phyloP scores from a whole-genome alignment of 1,139 yeast genomes.

The Suhomyces anneliseae region DNA sequence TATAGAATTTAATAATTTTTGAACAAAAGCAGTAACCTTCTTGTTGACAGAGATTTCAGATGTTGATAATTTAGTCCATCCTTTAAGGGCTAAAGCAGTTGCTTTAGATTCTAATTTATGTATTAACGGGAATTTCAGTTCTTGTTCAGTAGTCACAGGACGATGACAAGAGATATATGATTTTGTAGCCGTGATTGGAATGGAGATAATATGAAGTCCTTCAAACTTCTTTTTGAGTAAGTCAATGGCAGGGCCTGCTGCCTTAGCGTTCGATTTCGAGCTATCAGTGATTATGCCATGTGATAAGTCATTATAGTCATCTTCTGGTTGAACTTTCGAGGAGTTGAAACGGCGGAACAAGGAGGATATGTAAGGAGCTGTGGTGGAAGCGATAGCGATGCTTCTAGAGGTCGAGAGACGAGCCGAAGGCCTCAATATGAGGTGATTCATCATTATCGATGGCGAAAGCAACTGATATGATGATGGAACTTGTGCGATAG shows the following conservation, averaged over 20 bases:
- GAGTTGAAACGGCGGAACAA: not conserved
- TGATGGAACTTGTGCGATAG: not conserved
- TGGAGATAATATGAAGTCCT: conserved; percentile 51
- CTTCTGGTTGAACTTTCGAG: not conserved
- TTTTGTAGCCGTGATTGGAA: conserved; percentile 59
- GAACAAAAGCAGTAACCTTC: conserved; percentile 37
- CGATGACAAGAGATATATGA: conserved; percentile 62
- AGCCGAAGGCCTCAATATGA: not conserved
- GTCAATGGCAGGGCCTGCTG: not conserved
- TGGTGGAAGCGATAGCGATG: not conserved
- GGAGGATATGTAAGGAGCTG: not conserved
- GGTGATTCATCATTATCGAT: not conserved
- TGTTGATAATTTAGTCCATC: conserved; percentile 46
- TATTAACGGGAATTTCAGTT: conserved; percentile 31
- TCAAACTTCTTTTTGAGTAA: conserved; percentile 8
- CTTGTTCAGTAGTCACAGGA: conserved; percentile 32
- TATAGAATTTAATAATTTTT: conserved; percentile 40
- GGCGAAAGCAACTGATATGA: not conserved
- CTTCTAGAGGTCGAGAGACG: not conserved
- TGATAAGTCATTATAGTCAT: not conserved
- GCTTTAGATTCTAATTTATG: conserved; percentile 40
- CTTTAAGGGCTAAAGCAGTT: conserved; percentile 38
- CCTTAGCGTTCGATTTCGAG: not conserved
- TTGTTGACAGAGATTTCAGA: conserved; percentile 42
- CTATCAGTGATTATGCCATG: not conserved